Conservation (phyloP, 2,329 filamentous ascomycete genomes). For the Aspergillus jensenii region DNA sequence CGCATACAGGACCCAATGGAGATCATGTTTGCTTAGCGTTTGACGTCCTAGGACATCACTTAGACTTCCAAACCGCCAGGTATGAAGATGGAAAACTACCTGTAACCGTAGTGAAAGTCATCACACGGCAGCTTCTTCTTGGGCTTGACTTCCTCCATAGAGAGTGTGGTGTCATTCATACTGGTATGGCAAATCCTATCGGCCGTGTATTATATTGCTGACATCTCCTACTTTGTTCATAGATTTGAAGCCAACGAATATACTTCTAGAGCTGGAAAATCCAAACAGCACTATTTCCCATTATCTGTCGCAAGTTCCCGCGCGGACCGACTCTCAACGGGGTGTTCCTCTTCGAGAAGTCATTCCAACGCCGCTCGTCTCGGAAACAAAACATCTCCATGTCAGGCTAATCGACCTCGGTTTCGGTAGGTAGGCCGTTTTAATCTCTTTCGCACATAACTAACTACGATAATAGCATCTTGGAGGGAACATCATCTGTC, state of each 20-base stretch:
- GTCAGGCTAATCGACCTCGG: constrained; percentile 25
- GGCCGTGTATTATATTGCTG: background rate
- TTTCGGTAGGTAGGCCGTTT: constrained; percentile 15
- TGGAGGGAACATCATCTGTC: constrained; percentile 20
- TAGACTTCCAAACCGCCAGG: constrained; percentile 22
- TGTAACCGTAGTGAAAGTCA: constrained; percentile 19
- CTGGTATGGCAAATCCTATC: constrained; percentile 19
- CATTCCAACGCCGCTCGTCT: constrained; percentile 22
- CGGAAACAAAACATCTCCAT: constrained; percentile 15
- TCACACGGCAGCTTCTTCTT: constrained; percentile 25
- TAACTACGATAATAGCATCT: constrained; percentile 13
- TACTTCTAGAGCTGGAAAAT: constrained; percentile 23
- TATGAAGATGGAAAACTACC: constrained; percentile 24
- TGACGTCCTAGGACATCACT: constrained; percentile 26
- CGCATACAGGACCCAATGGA: constrained; percentile 28
- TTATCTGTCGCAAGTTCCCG: constrained; percentile 20
- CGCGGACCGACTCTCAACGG: constrained; percentile 5
- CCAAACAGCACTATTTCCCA: constrained; percentile 15
- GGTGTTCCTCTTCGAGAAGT: constrained; percentile 23
- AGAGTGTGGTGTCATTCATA: constrained; percentile 26
- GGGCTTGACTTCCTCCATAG: constrained; percentile 28
- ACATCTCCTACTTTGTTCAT: background rate
- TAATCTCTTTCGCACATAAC: background rate
- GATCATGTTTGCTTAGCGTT: constrained; percentile 29
- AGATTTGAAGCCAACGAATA: constrained; percentile 28